Percentiles rank a stretch among this genome's conserved stretches.
Conservation (phyloP, 768 basidiomycete genomes). For the Suillus bovinus region DNA sequence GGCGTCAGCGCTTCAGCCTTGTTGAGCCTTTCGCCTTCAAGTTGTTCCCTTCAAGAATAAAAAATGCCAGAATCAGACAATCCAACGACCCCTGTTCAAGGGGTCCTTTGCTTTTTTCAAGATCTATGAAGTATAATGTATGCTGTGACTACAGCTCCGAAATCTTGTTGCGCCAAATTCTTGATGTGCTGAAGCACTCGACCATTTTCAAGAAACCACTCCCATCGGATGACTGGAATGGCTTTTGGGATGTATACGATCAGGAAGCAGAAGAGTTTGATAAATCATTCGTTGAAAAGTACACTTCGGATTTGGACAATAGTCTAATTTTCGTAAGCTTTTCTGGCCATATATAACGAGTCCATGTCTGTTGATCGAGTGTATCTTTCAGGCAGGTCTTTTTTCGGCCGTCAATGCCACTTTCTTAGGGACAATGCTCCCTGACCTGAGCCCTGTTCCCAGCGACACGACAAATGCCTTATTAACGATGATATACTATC, state of each 20-base stretch:
- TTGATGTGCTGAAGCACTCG: not conserved
- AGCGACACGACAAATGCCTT: conserved; percentile 15
- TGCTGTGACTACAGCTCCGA: not conserved
- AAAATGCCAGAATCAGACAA: not conserved
- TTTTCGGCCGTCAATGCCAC: conserved; percentile 17
- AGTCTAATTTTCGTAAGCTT: not conserved
- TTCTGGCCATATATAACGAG: not conserved
- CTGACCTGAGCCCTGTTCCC: conserved; percentile 11
- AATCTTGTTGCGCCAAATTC: not conserved
- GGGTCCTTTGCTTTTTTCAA: not conserved
- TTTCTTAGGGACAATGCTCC: conserved; percentile 11
- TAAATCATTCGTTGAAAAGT: not conserved
- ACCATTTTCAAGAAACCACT: not conserved
- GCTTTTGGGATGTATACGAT: not conserved
- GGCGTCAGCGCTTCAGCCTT: too few relatives aligned
- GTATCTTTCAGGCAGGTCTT: conserved; percentile 15
- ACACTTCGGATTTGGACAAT: not conserved
- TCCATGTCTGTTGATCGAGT: not conserved
- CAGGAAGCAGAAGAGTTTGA: not conserved
- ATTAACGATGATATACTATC: conserved; percentile 12
- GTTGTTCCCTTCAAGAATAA: not conserved
- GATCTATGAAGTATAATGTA: not conserved
- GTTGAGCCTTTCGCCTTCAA: too few relatives aligned
- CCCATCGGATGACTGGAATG: not conserved
- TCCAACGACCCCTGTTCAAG: not conserved